A percentile compares a stretch with the other conserved stretches of the same genome.
Evolutionary conservation across 2,329 filamentous ascomycete species (phyloP).

Genomic region (Hortaea sp.): DNA sequence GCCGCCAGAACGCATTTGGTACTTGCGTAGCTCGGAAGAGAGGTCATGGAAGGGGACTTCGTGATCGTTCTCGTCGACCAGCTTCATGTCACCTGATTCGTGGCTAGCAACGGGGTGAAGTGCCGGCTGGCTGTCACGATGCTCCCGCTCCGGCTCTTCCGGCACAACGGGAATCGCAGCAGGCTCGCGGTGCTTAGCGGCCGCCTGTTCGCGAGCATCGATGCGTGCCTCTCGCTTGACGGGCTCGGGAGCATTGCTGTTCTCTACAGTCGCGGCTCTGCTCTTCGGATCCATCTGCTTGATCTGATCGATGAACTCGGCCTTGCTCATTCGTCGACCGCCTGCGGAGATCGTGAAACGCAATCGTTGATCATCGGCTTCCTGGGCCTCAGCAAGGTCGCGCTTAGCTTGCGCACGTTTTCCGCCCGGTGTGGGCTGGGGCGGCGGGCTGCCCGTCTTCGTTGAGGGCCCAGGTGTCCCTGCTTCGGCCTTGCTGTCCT

Average conservation of each 20-base stretch:
- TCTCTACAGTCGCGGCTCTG: constrained; percentile 40
- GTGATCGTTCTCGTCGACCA: constrained; percentile 36
- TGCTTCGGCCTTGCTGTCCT: constrained; percentile 18
- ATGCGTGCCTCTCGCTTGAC: constrained; percentile 38
- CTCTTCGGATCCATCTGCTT: constrained; percentile 60
- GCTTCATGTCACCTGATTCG: constrained; percentile 30
- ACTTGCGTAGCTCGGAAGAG: constrained; percentile 16
- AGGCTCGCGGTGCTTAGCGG: constrained; percentile 5
- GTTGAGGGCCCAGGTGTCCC: constrained; percentile 8
- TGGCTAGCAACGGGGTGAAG: constrained; percentile 30
- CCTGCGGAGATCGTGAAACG: constrained; percentile 66
- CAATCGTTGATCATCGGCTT: constrained; percentile 60
- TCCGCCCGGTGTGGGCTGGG: constrained; percentile 5
- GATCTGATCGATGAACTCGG: constrained; percentile 68
- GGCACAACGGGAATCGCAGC: constrained; percentile 13
- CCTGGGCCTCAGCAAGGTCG: constrained; percentile 25
- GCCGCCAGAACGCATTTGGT: constrained; percentile 5
- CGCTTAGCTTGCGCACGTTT: constrained; percentile 1
- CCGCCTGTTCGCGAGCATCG: constrained; percentile 28
- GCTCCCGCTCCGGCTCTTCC: constrained; percentile 7
- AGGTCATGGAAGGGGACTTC: constrained; percentile 41
- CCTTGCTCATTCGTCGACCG: constrained; percentile 68
- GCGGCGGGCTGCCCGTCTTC: constrained; percentile 3
- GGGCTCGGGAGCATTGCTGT: constrained; percentile 36
- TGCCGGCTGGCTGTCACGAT: constrained; percentile 10